phyloP scores from a whole-genome alignment of 345 rosid species.

The Garcia nutans region DNA sequence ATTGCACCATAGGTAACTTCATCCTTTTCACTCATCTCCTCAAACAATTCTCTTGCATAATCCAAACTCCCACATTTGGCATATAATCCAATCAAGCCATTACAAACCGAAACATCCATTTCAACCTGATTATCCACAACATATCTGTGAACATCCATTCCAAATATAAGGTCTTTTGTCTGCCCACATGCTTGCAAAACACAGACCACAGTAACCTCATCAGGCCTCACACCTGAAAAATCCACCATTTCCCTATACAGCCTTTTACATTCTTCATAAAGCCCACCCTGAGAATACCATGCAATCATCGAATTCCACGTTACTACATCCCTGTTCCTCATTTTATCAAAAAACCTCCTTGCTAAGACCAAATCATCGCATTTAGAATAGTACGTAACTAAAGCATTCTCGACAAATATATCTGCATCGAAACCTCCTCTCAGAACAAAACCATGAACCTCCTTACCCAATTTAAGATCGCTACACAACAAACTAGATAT shows the following conservation, averaged over 20 bases:
- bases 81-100: conserved; percentile 69
- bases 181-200: conserved; percentile 81
- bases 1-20: conserved; percentile 61
- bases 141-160: conserved; percentile 64
- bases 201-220: conserved; percentile 57
- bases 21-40: conserved; percentile 64
- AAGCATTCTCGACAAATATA: conserved; percentile 58
- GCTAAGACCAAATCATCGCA: conserved; percentile 45
- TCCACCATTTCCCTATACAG: conserved; percentile 57
- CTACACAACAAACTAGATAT: conserved; percentile 36
- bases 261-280: conserved; percentile 59
- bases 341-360: conserved; percentile 57
- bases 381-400: conserved; percentile 62
- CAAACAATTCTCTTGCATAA: conserved; percentile 66
- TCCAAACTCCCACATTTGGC: conserved; percentile 82
- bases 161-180: conserved; percentile 60
- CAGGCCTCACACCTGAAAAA: conserved; percentile 46
- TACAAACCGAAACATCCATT: conserved; percentile 54
- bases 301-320: conserved; percentile 88
- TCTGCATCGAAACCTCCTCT: conserved; percentile 51
- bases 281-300: conserved; percentile 74
- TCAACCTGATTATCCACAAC: conserved; percentile 42
- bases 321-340: conserved; percentile 64
- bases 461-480: conserved; percentile 42
- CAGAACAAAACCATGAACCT: conserved; percentile 59